Conservation (phyloP, 305 asterid species). For the Fraxinus paxiana region DNA sequence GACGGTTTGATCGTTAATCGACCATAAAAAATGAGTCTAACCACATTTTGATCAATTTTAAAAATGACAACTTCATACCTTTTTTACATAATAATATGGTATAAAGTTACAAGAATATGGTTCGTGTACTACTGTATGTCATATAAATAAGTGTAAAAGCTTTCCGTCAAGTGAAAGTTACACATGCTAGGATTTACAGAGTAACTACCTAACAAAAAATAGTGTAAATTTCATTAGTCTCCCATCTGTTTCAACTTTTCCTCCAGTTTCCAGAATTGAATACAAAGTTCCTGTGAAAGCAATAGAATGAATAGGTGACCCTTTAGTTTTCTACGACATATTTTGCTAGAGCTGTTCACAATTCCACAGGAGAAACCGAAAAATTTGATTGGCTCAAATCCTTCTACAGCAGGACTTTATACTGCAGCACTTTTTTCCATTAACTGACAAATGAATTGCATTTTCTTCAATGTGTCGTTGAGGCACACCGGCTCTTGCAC, state of each 20-base stretch:
- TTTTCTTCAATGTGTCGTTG: conserved; percentile 47
- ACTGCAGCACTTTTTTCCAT: conserved; percentile 57
- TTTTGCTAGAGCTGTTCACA: not conserved
- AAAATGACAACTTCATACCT: no score
- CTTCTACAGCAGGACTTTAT: conserved; percentile 63
- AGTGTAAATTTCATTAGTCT: not conserved
- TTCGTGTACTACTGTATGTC: not conserved
- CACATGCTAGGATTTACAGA: not conserved
- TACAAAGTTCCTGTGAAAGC: not conserved
- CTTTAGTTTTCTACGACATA: not conserved
- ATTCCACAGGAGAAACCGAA: not conserved
- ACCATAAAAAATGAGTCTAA: not conserved
- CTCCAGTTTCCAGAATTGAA: not conserved
- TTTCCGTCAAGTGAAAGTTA: not conserved
- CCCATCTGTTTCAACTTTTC: not conserved
- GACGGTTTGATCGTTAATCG: not conserved
- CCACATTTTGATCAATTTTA: not conserved
- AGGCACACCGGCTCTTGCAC: conserved; percentile 46
- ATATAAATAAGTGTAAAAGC: not conserved
- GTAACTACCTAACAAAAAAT: not conserved
- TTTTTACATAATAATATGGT: not conserved
- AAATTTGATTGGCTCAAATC: conserved; percentile 26
- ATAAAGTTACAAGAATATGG: not conserved
- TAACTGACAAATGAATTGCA: conserved; percentile 54
- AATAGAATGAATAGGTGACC: not conserved